Percentiles rank a stretch among this genome's conserved stretches.
Evolutionary conservation across 305 asterid species (phyloP).

Genomic region (Striga hermonthica): DNA sequence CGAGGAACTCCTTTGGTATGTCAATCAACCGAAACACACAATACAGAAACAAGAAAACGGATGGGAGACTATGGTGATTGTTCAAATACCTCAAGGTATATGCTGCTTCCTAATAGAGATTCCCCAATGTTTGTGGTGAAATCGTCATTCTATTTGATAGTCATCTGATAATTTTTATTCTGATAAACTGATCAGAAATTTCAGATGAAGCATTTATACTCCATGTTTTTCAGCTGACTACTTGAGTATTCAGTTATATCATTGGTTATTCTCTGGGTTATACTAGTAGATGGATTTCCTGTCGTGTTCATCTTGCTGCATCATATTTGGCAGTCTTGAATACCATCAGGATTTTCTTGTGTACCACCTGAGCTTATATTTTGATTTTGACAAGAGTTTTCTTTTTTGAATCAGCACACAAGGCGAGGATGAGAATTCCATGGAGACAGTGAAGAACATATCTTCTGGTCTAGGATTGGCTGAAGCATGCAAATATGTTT

Average conservation of each 20-base stretch:
- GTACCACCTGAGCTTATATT: constrained; percentile 11
- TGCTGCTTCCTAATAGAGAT: constrained; percentile 15
- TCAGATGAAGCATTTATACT: not conserved
- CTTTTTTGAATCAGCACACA: constrained; percentile 39
- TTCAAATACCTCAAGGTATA: constrained; percentile 60
- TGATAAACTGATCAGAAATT: constrained; percentile 7
- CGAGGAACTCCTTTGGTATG: constrained; percentile 51
- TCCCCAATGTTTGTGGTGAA: not conserved
- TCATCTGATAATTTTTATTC: constrained; percentile 17
- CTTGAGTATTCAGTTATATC: constrained; percentile 8
- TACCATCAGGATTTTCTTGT: constrained; percentile 10
- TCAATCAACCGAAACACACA: constrained; percentile 52
- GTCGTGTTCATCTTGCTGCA: constrained; percentile 4
- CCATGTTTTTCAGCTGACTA: constrained; percentile 4
- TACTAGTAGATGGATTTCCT: not conserved
- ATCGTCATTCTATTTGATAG: constrained; percentile 14
- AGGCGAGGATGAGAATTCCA: constrained; percentile 48
- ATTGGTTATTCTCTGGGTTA: too few species aligned
- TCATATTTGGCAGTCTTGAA: constrained; percentile 4
- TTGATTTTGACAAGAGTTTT: constrained; percentile 7
- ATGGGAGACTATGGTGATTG: constrained; percentile 39
- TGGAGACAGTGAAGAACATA: constrained; percentile 40
- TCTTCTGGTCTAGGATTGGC: constrained; percentile 61
- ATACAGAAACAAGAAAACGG: constrained; percentile 53
- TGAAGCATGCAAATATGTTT: constrained; percentile 84